A percentile compares a stretch with the other conserved stretches of the same genome.
These are phyloP conservation scores for Diplosphaera chodatii DNA, from an alignment of 139 green algal genomes.

Conservation along the genomic window DNA sequence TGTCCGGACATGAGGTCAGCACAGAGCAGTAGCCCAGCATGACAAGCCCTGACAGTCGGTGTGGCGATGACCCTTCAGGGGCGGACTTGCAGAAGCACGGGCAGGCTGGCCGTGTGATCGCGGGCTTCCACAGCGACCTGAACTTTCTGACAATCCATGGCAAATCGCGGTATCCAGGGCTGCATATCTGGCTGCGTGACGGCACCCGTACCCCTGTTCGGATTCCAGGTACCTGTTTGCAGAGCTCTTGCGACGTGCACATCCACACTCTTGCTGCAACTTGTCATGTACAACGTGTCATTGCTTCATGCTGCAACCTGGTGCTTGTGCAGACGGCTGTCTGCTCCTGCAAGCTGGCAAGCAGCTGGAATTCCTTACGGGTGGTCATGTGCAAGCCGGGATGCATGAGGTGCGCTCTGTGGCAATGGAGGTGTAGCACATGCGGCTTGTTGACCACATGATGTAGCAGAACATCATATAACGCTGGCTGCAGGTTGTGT, in stretches of 20 bases:
- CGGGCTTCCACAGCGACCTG: slow-evolving; percentile 89
- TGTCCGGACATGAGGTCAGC: no score
- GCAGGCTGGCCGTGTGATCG: slow-evolving; percentile 55
- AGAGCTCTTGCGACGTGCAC: no score
- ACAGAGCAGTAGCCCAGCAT: no score
- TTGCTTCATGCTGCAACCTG: not conserved
- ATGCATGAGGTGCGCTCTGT: slow-evolving; percentile 76
- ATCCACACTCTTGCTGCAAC: no score
- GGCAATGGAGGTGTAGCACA: no score
- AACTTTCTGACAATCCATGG: slow-evolving; percentile 94
- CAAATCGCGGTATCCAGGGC: slow-evolving; percentile 58
- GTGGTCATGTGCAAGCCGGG: slow-evolving; percentile 67
- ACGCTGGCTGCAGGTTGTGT: slow-evolving; percentile 61
- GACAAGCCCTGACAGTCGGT: no score
- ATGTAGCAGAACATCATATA: not conserved
- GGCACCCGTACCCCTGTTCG: slow-evolving; percentile 61
- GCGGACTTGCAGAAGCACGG: slow-evolving; percentile 33
- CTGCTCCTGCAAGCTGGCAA: slow-evolving; percentile 87
- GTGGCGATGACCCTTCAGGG: not conserved
- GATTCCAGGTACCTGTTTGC: slow-evolving; percentile 30
- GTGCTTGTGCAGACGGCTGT: slow-evolving; percentile 55
- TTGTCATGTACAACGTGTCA: no score
- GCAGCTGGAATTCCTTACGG: slow-evolving; percentile 89
- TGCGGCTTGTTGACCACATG: no score
- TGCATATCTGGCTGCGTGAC: slow-evolving; percentile 73